Evolutionary conservation across 2,329 filamentous ascomycete genomes (phyloP).

Genomic region (Fusarium aywerte): DNA sequence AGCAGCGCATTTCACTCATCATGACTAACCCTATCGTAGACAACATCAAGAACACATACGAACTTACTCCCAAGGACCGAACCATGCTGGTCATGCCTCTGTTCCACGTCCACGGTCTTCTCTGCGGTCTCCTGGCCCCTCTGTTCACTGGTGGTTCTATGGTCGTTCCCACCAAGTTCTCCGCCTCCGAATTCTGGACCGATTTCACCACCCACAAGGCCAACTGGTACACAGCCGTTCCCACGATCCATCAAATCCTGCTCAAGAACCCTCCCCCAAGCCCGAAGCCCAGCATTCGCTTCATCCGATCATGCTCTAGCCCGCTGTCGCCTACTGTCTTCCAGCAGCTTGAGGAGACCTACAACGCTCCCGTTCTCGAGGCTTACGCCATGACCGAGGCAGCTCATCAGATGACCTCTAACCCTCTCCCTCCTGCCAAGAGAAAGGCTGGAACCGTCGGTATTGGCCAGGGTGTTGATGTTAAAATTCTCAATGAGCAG

Average conservation of each 20-base stretch:
- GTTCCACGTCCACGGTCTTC: conserved; percentile 89
- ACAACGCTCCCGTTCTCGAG: conserved; percentile 84
- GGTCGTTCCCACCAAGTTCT: conserved; percentile 82
- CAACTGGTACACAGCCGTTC: conserved; percentile 95
- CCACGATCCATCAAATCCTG: conserved; percentile 90
- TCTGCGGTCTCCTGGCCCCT: conserved; percentile 83
- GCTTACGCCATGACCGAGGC: conserved; percentile 95
- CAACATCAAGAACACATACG: conserved; percentile 83
- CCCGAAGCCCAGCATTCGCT: conserved; percentile 78
- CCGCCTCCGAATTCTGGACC: conserved; percentile 82
- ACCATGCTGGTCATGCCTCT: conserved; percentile 91
- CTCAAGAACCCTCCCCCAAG: conserved; percentile 76
- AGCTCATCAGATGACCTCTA: conserved; percentile 85
- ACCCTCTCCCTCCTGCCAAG: conserved; percentile 75
- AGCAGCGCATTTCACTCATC: conserved; percentile 39
- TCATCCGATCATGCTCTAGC: conserved; percentile 88
- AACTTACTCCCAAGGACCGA: conserved; percentile 75
- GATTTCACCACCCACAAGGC: conserved; percentile 79
- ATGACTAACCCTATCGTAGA: conserved; percentile 52
- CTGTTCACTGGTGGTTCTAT: conserved; percentile 81
- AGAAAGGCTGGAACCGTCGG: conserved; percentile 86
- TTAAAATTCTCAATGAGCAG: conserved; percentile 78
- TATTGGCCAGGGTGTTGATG: conserved; percentile 82
- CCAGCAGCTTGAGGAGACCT: conserved; percentile 78
- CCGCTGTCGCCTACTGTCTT: conserved; percentile 85